Evolutionary conservation across 148 eudicot genomes (phyloP).

Genomic region (Rhododendron ferrugineum): DNA sequence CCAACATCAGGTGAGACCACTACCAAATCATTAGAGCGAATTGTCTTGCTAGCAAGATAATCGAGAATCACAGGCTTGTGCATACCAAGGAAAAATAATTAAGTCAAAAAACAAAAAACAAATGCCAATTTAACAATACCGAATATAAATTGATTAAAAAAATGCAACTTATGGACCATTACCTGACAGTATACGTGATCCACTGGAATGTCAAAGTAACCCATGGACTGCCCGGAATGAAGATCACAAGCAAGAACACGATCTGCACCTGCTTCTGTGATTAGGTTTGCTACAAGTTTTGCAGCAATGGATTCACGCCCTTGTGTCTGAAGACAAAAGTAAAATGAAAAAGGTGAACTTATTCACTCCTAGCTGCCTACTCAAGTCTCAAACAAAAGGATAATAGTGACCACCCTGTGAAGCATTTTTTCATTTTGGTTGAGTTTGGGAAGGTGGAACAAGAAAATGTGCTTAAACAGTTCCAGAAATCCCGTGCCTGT

Average conservation of each 20-base stretch:
- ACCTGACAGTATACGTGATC: constrained; percentile 96
- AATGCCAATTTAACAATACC: background rate
- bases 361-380: background rate
- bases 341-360: background rate
- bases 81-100: constrained; percentile 11
- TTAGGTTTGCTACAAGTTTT: constrained; percentile 85
- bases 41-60: constrained; percentile 90
- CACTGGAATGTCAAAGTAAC: constrained; percentile 94
- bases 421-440: background rate
- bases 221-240: constrained; percentile 96
- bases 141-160: background rate
- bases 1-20: constrained; percentile 99
- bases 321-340: constrained; percentile 57
- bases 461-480: constrained; percentile 1
- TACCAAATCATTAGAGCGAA: constrained; percentile 69
- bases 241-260: constrained; percentile 95
- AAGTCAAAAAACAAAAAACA: background rate
- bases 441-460: background rate
- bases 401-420: background rate
- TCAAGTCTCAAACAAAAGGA: background rate
- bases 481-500: background rate
- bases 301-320: constrained; percentile 97
- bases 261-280: constrained; percentile 90
- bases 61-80: constrained; percentile 90
- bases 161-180: constrained; percentile 3